A percentile compares a stretch with the other conserved stretches of the same genome.
phyloP scores from a whole-genome alignment of 139 green algal species.

The Coelastrella sp. region DNA sequence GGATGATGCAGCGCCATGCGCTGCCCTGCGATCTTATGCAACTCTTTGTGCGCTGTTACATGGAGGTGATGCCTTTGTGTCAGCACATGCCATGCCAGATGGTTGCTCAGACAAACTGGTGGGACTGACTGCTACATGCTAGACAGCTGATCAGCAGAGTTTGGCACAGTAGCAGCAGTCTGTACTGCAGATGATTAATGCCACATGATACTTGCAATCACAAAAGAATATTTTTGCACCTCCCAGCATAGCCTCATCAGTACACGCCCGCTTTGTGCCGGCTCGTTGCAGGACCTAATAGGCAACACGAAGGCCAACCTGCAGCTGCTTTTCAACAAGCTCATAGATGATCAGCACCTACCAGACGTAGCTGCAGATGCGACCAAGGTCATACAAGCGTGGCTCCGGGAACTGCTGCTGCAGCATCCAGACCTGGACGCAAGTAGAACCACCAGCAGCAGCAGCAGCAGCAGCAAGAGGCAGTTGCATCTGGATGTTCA shows the following conservation, averaged over 20 bases:
- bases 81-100: too few species aligned
- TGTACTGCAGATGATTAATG: not conserved
- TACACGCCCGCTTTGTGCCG: not conserved
- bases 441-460: not conserved
- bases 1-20: not conserved
- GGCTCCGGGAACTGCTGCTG: constrained; percentile 34
- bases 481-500: constrained; percentile 34
- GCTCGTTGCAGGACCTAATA: constrained; percentile 31
- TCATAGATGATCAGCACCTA: constrained; percentile 40
- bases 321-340: constrained; percentile 46
- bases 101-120: too few species aligned
- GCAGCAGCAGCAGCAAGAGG: constrained; percentile 41
- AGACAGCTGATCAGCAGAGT: not conserved
- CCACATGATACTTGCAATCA: not conserved
- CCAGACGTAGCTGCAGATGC: constrained; percentile 42
- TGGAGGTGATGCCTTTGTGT: too few species aligned
- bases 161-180: not conserved
- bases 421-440: constrained; percentile 31
- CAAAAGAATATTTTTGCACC: not conserved
- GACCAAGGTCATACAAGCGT: constrained; percentile 39
- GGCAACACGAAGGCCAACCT: constrained; percentile 53
- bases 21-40: too few species aligned
- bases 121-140: too few species aligned
- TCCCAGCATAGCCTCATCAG: not conserved
- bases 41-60: too few species aligned